Evolutionary conservation across 2,329 filamentous ascomycete species (phyloP), one percentile per base, ranked within the genome.

Genomic region (Ophiosphaerella herpotricha): DNA sequence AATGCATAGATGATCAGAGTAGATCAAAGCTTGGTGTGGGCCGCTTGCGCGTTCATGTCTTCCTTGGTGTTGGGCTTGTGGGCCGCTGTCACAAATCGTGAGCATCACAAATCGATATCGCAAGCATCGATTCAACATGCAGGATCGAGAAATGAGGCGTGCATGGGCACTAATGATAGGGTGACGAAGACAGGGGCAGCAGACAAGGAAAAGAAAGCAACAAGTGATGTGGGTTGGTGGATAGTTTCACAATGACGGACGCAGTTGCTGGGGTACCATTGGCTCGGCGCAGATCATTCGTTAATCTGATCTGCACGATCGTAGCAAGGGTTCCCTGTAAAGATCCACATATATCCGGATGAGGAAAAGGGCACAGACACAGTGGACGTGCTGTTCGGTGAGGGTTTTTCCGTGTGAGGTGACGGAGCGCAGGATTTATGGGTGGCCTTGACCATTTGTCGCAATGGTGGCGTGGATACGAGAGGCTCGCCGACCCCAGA

Each of bases 281-380:
- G 67, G 62, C 50, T 58, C 50, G 54, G 64, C 43, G 64, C 50
- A 52, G 59, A 62, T 60, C 53, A 58, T 60, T 71, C 67, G 67
- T 68, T 61, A 71, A 72, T 71, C 67, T 70, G 62, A 66, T 62
- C 61, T 60, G 42, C 52, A 45, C 52, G 66, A 71, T 71, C 65
- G 35, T 32, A 36, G 35, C 58, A 48, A 50, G 66, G 60, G 47
- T 50, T 59, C 65, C 68, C 59, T 68, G 66, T 26, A 14, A 26
- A 26, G 13, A 40, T 44, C 41, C 8, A 5, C 33, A n/a, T 37
- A 36, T 37, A 35, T 40, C 38, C 21, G 26, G 34, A 57, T 40
- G 42, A 39, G 48, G 40, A n/a, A 49, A 55, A 52, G 26, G 44
- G 50, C 39, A 50, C 44, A 40, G 43, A 32, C 46, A 34, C 32